Conservation (phyloP, 2,329 filamentous ascomycete species). For the Fusarium sp. region DNA sequence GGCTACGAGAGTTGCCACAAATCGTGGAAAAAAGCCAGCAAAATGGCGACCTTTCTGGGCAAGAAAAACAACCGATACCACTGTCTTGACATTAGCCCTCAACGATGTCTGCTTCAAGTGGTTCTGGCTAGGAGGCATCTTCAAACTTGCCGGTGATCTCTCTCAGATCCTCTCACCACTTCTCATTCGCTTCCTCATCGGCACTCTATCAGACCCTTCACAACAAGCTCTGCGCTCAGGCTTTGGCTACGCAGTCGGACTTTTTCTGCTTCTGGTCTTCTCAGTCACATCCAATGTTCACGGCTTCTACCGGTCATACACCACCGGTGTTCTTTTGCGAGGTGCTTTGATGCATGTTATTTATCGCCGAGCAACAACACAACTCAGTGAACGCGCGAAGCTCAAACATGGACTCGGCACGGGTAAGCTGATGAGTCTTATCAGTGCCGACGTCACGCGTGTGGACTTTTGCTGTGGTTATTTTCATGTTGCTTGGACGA, state of each 20-base stretch:
- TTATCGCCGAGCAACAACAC: constrained; percentile 26
- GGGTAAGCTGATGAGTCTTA: constrained; percentile 49
- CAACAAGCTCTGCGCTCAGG: constrained; percentile 17
- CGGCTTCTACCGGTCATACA: constrained; percentile 27
- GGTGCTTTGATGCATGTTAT: constrained; percentile 31
- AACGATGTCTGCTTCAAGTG: constrained; percentile 49
- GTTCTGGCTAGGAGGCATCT: constrained; percentile 48
- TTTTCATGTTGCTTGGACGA: constrained; percentile 50
- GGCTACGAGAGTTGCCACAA: constrained; percentile 3
- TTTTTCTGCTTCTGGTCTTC: constrained; percentile 22
- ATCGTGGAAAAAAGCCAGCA: not conserved
- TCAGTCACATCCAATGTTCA: constrained; percentile 31
- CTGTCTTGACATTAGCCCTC: constrained; percentile 46
- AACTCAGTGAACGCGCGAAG: constrained; percentile 26
- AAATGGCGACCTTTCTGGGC: constrained; percentile 45
- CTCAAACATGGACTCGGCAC: constrained; percentile 40
- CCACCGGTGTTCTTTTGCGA: constrained; percentile 11
- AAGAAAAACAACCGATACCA: constrained; percentile 40
- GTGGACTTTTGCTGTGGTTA: constrained; percentile 50
- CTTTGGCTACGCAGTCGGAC: constrained; percentile 21
- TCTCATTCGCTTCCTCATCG: constrained; percentile 29
- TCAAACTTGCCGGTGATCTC: constrained; percentile 46
- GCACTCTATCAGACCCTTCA: constrained; percentile 16
- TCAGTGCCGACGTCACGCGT: constrained; percentile 50
- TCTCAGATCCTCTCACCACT: constrained; percentile 27